Evolutionary conservation across 2,329 filamentous ascomycete genomes (phyloP).

Genomic region (Cercospora sp.): DNA sequence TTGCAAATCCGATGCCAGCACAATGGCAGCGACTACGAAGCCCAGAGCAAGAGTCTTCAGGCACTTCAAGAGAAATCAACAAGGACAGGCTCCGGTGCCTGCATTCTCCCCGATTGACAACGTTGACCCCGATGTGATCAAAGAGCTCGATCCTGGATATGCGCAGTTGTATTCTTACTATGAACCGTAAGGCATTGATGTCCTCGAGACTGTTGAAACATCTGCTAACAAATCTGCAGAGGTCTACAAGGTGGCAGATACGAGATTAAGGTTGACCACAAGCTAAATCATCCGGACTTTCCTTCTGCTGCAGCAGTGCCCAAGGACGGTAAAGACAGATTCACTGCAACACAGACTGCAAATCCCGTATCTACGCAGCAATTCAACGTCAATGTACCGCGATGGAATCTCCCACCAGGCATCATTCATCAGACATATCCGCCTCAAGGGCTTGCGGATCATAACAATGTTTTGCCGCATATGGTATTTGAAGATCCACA

Average conservation of each 20-base stretch:
- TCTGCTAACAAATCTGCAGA: neutral
- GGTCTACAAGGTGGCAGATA: slow-evolving; percentile 9
- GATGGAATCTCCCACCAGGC: neutral
- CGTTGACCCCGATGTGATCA: neutral
- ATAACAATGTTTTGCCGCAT: slow-evolving; percentile 18
- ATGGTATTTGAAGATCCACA: slow-evolving; percentile 13
- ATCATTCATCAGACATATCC: neutral
- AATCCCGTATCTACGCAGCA: neutral
- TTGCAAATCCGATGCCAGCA: neutral
- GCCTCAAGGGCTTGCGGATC: slow-evolving; percentile 8
- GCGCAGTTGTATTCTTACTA: slow-evolving; percentile 8
- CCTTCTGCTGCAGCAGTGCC: neutral
- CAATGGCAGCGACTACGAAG: neutral
- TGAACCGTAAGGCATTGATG: neutral
- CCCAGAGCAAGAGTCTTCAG: slow-evolving; percentile 11
- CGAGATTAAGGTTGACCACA: neutral
- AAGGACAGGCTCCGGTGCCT: neutral
- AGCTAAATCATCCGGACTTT: neutral
- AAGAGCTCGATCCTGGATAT: slow-evolving; percentile 5
- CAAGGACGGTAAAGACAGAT: neutral
- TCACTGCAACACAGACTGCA: neutral
- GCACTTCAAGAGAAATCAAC: slow-evolving; percentile 6
- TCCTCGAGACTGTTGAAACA: neutral
- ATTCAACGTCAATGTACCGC: neutral
- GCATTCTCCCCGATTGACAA: neutral